These are phyloP conservation scores for Tilletia indica DNA, from an alignment of 1,284 basidiomycete genomes.

Conservation along the genomic window DNA sequence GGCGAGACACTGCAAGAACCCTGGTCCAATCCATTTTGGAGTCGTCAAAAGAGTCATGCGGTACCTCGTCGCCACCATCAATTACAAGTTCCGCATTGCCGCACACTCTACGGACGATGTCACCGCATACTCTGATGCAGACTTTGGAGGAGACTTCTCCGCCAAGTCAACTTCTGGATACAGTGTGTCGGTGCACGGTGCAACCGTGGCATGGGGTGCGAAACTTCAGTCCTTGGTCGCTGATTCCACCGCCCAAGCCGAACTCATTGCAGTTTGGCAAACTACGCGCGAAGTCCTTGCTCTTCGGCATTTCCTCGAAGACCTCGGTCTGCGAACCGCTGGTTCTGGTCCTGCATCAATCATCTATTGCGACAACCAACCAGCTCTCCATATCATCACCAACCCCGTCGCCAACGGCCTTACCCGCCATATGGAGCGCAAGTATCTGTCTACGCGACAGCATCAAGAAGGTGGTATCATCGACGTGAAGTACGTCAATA, in stretches of 20 bases:
- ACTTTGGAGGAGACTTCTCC: conserved; percentile 2
- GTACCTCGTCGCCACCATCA: neutral
- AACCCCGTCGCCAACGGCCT: conserved; percentile 3
- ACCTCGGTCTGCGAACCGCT: neutral
- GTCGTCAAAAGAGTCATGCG: conserved; percentile 3
- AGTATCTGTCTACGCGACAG: conserved; percentile 1
- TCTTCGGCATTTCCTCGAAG: neutral
- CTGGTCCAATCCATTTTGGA: neutral
- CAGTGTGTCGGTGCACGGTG: conserved; percentile 4
- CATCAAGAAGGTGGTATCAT: neutral
- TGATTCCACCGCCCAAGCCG: conserved; percentile 8
- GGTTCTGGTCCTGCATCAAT: neutral
- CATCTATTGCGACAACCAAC: conserved; percentile 9
- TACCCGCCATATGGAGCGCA: neutral
- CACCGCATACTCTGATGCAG: neutral
- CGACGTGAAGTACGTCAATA: conserved; percentile 10
- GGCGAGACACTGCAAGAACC: neutral
- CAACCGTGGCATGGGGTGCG: conserved; percentile 9
- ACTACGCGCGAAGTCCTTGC: neutral
- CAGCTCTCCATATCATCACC: neutral
- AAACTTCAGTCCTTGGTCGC: neutral
- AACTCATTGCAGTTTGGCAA: conserved; percentile 8
- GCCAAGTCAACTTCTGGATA: conserved; percentile 2
- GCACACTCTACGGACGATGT: neutral
- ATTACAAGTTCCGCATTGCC: neutral